Evolutionary conservation across 2,329 filamentous ascomycete genomes (phyloP).

Genomic region (Hypoxylon sp.): DNA sequence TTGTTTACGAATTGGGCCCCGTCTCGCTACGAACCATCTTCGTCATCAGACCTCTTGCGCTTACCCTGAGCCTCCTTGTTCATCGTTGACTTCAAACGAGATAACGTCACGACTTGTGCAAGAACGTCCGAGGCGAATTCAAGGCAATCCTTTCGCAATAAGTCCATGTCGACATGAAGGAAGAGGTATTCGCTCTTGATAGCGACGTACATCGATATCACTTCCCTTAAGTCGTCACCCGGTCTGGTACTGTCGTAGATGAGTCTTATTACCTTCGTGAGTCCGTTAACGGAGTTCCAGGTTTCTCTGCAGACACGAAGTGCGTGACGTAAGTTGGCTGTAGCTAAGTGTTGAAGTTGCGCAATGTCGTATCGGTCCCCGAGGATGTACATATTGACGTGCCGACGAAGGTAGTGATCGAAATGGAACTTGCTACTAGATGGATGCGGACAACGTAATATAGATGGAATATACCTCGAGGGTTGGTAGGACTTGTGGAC

Average conservation of each 20-base stretch:
- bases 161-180: not conserved
- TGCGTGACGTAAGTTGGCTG: not conserved
- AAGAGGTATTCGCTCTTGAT: not conserved
- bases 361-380: not conserved
- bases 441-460: no score
- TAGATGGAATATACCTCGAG: no score
- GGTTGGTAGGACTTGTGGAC: no score
- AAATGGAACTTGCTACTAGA: not conserved
- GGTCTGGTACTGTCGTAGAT: not conserved
- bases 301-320: not conserved
- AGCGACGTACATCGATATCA: not conserved
- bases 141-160: not conserved
- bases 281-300: not conserved
- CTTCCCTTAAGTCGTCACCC: not conserved
- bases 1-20: not conserved
- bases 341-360: not conserved
- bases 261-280: not conserved
- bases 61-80: not conserved
- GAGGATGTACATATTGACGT: conserved; percentile 9
- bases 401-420: not conserved
- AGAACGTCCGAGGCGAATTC: conserved; percentile 1
- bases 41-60: not conserved
- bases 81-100: not conserved
- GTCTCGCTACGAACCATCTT: not conserved
- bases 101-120: not conserved